Conservation (phyloP, 1,284 basidiomycete genomes). For the Kwoniella shivajii region DNA sequence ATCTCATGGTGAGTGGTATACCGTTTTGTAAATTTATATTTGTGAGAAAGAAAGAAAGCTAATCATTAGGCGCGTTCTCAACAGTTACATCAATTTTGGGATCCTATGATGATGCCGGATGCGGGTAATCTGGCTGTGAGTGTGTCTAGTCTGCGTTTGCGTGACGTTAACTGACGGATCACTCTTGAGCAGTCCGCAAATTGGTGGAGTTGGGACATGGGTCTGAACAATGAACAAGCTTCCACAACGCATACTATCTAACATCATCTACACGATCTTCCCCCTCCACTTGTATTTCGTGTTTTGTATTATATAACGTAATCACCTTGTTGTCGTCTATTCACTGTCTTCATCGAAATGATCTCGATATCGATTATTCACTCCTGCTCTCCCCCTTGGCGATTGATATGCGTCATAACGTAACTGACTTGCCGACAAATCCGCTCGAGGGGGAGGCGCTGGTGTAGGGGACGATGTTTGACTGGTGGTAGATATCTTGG, state of each 20-base stretch:
- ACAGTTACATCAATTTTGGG: slow-evolving; percentile 29
- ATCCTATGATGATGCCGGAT: slow-evolving; percentile 25
- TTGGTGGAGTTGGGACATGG: slow-evolving; percentile 22
- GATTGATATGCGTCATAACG: slow-evolving; percentile 31
- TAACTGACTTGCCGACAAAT: slow-evolving; percentile 7
- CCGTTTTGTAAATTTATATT: background rate
- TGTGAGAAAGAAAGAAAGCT: background rate
- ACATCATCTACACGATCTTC: no score
- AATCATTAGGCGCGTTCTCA: background rate
- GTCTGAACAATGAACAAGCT: background rate
- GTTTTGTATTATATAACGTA: no score
- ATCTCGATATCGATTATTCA: slow-evolving; percentile 4
- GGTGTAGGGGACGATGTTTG: background rate
- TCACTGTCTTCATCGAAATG: background rate
- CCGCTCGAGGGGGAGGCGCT: slow-evolving; percentile 1
- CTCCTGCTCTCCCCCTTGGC: background rate
- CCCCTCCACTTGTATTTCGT: no score
- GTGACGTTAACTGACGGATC: background rate
- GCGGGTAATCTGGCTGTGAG: slow-evolving; percentile 13
- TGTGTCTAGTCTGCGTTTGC: background rate
- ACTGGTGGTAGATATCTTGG: slow-evolving; percentile 2
- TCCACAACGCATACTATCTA: no score
- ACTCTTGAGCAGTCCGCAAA: slow-evolving; percentile 11
- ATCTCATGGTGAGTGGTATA: slow-evolving; percentile 19
- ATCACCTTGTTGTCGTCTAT: background rate